These are phyloP conservation scores for Sistotremastrum suecicum DNA, from an alignment of 768 basidiomycete species.

Conservation along the genomic window DNA sequence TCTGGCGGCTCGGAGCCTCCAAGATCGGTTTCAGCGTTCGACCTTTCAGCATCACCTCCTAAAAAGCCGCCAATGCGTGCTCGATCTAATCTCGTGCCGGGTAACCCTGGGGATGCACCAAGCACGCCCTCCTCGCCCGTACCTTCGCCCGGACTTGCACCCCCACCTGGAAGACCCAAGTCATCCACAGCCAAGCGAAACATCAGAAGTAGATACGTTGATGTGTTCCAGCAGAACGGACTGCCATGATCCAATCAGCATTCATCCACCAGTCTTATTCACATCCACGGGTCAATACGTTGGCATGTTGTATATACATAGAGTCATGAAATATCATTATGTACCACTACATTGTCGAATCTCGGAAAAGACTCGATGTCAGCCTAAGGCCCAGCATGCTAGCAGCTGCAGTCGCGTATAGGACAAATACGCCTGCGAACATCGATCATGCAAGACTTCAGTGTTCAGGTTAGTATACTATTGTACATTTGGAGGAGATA, in stretches of 20 bases:
- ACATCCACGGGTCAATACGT: too few relatives aligned
- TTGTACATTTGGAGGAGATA: too few relatives aligned
- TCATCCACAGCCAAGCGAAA: slow-evolving; percentile 63
- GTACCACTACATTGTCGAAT: too few relatives aligned
- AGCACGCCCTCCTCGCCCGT: slow-evolving; percentile 27
- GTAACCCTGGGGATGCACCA: slow-evolving; percentile 20
- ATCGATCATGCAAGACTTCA: too few relatives aligned
- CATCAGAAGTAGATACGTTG: slow-evolving; percentile 75
- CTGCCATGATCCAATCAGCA: background rate
- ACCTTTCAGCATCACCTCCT: slow-evolving; percentile 38
- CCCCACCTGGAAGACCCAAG: slow-evolving; percentile 33
- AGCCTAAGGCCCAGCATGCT: too few relatives aligned
- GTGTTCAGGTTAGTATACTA: too few relatives aligned
- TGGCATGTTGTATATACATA: too few relatives aligned
- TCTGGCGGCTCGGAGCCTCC: slow-evolving; percentile 26
- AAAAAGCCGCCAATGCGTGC: slow-evolving; percentile 38
- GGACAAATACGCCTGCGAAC: too few relatives aligned
- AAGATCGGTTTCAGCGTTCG: slow-evolving; percentile 50
- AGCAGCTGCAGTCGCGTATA: too few relatives aligned
- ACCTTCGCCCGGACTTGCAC: slow-evolving; percentile 31
- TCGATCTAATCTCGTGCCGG: slow-evolving; percentile 52
- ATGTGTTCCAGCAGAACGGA: slow-evolving; percentile 60
- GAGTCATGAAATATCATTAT: too few relatives aligned
- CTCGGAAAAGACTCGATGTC: too few relatives aligned
- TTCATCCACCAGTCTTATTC: too few relatives aligned